A percentile compares a stretch with the other conserved stretches of the same genome.
These are phyloP conservation scores for Sphaerulina vaccinii DNA, from an alignment of 2,329 filamentous ascomycete genomes.

Conservation along the genomic window DNA sequence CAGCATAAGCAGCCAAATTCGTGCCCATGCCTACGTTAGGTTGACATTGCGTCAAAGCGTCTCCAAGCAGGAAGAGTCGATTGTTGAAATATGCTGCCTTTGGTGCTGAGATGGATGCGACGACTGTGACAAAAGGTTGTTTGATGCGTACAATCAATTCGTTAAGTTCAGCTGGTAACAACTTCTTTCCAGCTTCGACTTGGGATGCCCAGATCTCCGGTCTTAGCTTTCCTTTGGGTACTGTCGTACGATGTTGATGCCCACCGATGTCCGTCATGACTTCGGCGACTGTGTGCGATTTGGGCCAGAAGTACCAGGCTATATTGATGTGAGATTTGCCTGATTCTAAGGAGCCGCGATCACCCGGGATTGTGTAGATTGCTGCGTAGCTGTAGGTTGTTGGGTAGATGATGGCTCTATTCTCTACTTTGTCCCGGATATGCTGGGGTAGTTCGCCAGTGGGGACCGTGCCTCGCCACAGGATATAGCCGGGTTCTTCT, in stretches of 20 bases:
- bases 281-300: constrained; percentile 21
- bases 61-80: constrained; percentile 34
- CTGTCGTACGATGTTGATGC: constrained; percentile 30
- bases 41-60: constrained; percentile 32
- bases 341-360: constrained; percentile 27
- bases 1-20: constrained; percentile 29
- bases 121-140: constrained; percentile 34
- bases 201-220: constrained; percentile 33
- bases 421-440: constrained; percentile 14
- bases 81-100: constrained; percentile 29
- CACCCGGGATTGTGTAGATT: constrained; percentile 35
- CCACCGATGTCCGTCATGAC: constrained; percentile 34
- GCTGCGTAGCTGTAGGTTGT: constrained; percentile 21
- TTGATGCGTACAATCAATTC: constrained; percentile 30
- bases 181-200: constrained; percentile 21
- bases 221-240: constrained; percentile 33
- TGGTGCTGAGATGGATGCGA: constrained; percentile 28
- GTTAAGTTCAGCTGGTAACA: constrained; percentile 28
- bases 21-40: constrained; percentile 33
- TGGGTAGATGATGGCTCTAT: constrained; percentile 16
- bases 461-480: constrained; percentile 26
- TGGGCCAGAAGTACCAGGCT: constrained; percentile 33
- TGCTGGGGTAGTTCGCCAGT: constrained; percentile 13
- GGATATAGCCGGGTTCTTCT: constrained; percentile 26
- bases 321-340: constrained; percentile 32